Evolutionary conservation across 257 asterid species (phyloP).

Genomic region (Lantana camara): DNA sequence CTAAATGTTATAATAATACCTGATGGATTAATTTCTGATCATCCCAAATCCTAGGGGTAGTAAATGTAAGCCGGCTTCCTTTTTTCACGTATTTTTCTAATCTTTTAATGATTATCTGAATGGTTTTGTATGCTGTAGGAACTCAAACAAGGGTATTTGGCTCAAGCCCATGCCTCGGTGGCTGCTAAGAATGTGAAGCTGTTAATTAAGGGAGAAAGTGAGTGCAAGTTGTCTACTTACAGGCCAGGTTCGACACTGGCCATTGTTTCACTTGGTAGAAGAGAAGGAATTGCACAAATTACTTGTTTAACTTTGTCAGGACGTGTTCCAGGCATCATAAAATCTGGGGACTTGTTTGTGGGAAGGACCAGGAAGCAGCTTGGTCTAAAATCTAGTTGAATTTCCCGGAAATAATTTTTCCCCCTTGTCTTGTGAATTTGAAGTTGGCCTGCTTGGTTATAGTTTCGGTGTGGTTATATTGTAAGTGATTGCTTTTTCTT

Average conservation of each 20-base stretch:
- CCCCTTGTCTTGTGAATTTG: slow-evolving; percentile 7
- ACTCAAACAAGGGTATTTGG: slow-evolving; percentile 81
- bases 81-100: not conserved
- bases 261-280: slow-evolving; percentile 71
- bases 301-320: slow-evolving; percentile 55
- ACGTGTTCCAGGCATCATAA: slow-evolving; percentile 74
- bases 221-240: slow-evolving; percentile 47
- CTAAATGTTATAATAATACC: too few species aligned
- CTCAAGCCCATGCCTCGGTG: slow-evolving; percentile 55
- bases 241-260: slow-evolving; percentile 63
- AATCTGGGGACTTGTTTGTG: slow-evolving; percentile 83
- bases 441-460: not conserved
- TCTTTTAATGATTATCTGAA: not conserved
- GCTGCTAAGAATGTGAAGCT: slow-evolving; percentile 74
- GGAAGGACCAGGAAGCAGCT: slow-evolving; percentile 54
- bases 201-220: slow-evolving; percentile 43
- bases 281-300: slow-evolving; percentile 61
- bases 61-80: too few species aligned
- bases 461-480: not conserved
- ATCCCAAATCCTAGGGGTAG: too few species aligned
- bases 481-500: not conserved
- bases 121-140: slow-evolving; percentile 47
- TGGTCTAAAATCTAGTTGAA: slow-evolving; percentile 47
- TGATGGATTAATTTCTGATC: too few species aligned
- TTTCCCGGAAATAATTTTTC: not conserved